phyloP scores from a whole-genome alignment of 2,329 filamentous ascomycete genomes.

The Aspergillus versicolor region DNA sequence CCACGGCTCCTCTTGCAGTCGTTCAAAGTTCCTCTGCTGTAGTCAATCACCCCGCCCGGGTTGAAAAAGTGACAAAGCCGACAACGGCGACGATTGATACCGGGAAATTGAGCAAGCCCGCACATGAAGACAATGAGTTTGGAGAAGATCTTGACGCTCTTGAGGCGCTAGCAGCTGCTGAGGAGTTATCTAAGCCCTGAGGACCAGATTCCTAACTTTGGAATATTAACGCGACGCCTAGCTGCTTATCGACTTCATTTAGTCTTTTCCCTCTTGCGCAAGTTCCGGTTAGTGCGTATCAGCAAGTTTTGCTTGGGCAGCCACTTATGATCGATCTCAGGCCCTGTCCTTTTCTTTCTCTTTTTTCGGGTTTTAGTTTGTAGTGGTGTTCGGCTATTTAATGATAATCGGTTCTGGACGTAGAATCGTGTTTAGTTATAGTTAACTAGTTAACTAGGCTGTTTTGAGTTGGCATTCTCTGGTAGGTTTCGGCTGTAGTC shows the following conservation, averaged over 20 bases:
- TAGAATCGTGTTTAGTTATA: background rate
- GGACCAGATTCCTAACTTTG: background rate
- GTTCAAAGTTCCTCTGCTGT: conserved; percentile 18
- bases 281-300: background rate
- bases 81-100: conserved; percentile 13
- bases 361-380: background rate
- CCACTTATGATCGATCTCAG: background rate
- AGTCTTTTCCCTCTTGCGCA: background rate
- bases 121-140: conserved; percentile 33
- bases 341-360: background rate
- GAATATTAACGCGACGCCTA: background rate
- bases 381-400: background rate
- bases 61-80: conserved; percentile 4
- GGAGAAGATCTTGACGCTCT: conserved; percentile 45
- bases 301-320: background rate
- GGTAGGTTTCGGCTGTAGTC: no score
- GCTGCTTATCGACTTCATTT: background rate
- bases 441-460: no score
- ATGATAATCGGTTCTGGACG: background rate
- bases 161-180: conserved; percentile 37
- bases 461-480: no score
- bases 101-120: conserved; percentile 16
- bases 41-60: conserved; percentile 25
- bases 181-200: conserved; percentile 18
- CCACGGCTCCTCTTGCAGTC: conserved; percentile 15